Evolutionary conservation across 306 rosid species (phyloP), one percentile per base, ranked within the genome.

Genomic region (Dicorynia guianensis): DNA sequence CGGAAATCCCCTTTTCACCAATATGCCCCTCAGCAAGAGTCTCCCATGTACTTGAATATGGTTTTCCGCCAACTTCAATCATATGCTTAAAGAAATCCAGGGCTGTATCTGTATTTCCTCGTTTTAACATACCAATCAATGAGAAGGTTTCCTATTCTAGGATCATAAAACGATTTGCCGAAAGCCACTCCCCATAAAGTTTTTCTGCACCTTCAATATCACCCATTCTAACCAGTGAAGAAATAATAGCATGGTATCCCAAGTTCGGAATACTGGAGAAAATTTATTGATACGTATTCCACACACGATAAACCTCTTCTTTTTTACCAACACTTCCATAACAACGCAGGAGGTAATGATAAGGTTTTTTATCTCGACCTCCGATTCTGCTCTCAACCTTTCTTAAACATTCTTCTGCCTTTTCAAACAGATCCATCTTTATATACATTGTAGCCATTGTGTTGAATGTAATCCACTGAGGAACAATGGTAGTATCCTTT

Each of bases 391-490:
- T 53, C 85, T 96, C 99, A 34, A 88, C 85, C 77, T 74, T 86
- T 75, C 85, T 86, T 76, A 96, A 79, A 84, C 93, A 5, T 74
- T n/a, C n/a, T n/a, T n/a, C n/a, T n/a, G n/a, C n/a, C n/a, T n/a
- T n/a, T n/a, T n/a, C n/a, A n/a, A n/a, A 58, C 63, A 67, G 63
- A 67, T 88, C 87, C 98, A 87, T 87, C 93, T 86, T 96, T 71
- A 90, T 84, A 77, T 96, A 96, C 92, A 87, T 84, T 40, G 99
- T 81, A 63, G 99, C 96, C 93, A 96, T 81, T 30, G 93, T 92
- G 85, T 96, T 96, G 82, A 87, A 96, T 46, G 99, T 96, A 60
- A 89, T 87, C 93, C 98, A 90, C 79, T 92, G 92, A 57, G 99
- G 91, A 74, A 83, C 71, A 75, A 96, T 75, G 66, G 87, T 67